Evolutionary conservation across 2,329 filamentous ascomycete genomes (phyloP).

Genomic region (Claviceps citrina): DNA sequence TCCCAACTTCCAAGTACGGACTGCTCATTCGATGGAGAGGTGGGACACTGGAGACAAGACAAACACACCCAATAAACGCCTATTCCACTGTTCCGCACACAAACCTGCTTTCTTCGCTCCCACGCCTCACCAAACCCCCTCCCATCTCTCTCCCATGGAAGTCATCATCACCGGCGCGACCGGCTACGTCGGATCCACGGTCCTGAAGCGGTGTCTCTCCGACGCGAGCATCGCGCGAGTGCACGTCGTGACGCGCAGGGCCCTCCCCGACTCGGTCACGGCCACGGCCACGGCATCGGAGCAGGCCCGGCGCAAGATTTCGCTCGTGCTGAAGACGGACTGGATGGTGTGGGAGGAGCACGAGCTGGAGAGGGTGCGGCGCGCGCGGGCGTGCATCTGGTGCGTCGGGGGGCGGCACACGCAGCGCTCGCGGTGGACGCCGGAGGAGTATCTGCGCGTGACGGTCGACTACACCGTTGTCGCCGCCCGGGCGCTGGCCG

Average conservation of each 20-base stretch:
- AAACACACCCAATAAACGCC: too few species aligned
- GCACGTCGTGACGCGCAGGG: neutral
- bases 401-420: constrained; percentile 4
- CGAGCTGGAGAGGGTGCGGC: neutral
- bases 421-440: neutral
- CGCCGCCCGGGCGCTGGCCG: neutral
- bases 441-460: constrained; percentile 2
- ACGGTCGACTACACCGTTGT: constrained; percentile 2
- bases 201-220: constrained; percentile 1
- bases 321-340: neutral
- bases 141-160: neutral
- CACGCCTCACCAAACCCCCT: too few species aligned
- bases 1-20: too few species aligned
- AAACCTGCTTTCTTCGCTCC: too few species aligned
- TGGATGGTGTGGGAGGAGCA: constrained; percentile 1
- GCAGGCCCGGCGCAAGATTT: neutral
- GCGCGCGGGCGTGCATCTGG: constrained; percentile 1
- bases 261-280: neutral
- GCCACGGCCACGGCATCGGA: neutral
- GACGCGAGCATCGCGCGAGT: neutral
- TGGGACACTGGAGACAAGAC: too few species aligned
- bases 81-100: too few species aligned
- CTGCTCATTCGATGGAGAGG: too few species aligned
- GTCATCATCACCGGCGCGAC: constrained; percentile 2
- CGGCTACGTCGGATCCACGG: constrained; percentile 2